These are phyloP conservation scores for Galium porrigens DNA, from an alignment of 305 asterid species.

Conservation along the genomic window DNA sequence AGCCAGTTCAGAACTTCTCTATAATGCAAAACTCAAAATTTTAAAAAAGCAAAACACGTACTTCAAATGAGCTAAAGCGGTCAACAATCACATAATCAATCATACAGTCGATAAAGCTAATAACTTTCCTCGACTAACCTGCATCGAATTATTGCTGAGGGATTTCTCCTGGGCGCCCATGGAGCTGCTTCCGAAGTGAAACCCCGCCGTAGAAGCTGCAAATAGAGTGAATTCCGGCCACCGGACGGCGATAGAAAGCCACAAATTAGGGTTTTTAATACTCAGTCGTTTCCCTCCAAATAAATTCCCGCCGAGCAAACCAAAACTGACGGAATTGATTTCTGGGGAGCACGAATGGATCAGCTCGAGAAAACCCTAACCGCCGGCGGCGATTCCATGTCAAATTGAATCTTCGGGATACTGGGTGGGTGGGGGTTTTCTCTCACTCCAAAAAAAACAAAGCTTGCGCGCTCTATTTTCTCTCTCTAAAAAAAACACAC, in stretches of 20 bases:
- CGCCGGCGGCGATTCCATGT: slow-evolving; percentile 29
- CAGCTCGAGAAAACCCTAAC: slow-evolving; percentile 43
- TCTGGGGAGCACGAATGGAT: slow-evolving; percentile 12
- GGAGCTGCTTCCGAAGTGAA: slow-evolving; percentile 20
- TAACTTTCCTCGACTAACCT: slow-evolving; percentile 23
- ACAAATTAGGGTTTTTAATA: slow-evolving; percentile 48
- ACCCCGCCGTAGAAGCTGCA: slow-evolving; percentile 24
- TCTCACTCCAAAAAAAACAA: slow-evolving; percentile 19
- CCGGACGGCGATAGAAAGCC: slow-evolving; percentile 11
- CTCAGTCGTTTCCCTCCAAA: slow-evolving; percentile 6
- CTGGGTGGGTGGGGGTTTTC: slow-evolving; percentile 7
- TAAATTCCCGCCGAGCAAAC: slow-evolving; percentile 1
- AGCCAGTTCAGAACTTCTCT: not conserved
- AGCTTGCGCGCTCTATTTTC: slow-evolving; percentile 14
- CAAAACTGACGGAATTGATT: slow-evolving; percentile 2
- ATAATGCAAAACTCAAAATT: not conserved
- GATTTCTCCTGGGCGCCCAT: slow-evolving; percentile 78
- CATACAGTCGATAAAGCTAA: not conserved
- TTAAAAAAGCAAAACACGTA: not conserved
- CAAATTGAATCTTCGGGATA: slow-evolving; percentile 14
- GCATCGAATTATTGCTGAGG: slow-evolving; percentile 51
- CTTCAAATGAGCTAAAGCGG: not conserved
- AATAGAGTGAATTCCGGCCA: slow-evolving; percentile 13
- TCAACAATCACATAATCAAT: not conserved
- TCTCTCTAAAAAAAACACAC: slow-evolving; percentile 15